Base-by-base conservation (phyloP, 1,139 yeast species). In the Arxiozyma bovina region DNA sequence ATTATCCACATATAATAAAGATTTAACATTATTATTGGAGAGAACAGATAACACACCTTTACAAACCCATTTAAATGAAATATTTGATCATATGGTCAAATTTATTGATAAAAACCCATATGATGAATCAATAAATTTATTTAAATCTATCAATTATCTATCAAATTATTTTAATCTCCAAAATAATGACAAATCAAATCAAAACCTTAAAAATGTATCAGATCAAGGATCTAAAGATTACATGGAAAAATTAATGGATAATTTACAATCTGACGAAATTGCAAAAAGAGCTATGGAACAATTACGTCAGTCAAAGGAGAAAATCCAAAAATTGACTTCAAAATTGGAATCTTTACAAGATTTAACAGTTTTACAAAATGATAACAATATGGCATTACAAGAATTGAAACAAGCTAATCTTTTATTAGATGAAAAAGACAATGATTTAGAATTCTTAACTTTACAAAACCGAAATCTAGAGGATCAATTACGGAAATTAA, bases 181-280 rank as follows among this genome's bases (percentile, higher is more conserved):
- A 56, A 66, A 73, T 63, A 72, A 30, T 66, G 40, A 34, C 40
- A 42, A 43, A n/a, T 23, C 41, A 34, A 17, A 42, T 20, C 17
- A 17, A 30, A 38, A 38, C 20, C 8, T n/a, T n/a, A 45, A 4
- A 18, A 18, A 4, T 23, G 34, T 70, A 18, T 81, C 81, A 42
- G 52, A 50, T 12, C 81, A 80, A 57, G 82, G 87, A 1, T 77
- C 89, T 56, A 87, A 85, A 50, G 78, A 84, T 50, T 86, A 96
- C 0, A 82, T 93, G 45, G 88, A 87, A 63, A 77, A 82, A 54
- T 74, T 93, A 51, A 76, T 83, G 63, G 83, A 89, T 52, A 78
- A 85, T 48, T 75, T 91, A 66, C 82, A 84, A 58, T 87, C 96
- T 0, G 97, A 91, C 65, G 96, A 88, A 55, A 82, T 86, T 71